phyloP scores from a whole-genome alignment of 208 protist species.

The Leishmania major region DNA sequence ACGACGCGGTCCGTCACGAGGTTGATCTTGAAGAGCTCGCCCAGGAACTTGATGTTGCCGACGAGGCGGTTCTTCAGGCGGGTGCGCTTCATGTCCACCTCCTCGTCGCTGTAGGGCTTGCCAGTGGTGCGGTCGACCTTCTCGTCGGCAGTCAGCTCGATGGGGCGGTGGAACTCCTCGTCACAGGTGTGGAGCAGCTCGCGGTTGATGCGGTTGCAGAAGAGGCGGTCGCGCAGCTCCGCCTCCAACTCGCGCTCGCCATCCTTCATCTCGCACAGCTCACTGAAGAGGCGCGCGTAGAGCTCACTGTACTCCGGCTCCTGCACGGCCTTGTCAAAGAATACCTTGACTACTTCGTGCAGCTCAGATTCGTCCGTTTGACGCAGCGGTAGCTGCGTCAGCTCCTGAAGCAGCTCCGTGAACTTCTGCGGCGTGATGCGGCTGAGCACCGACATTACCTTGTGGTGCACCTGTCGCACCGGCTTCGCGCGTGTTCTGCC shows the following conservation, averaged over 20 bases:
- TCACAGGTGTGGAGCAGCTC: slow-evolving; percentile 67
- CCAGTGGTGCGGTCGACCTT: slow-evolving; percentile 74
- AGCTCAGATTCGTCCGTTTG: slow-evolving; percentile 81
- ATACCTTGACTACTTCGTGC: slow-evolving; percentile 78
- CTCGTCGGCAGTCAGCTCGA: slow-evolving; percentile 73
- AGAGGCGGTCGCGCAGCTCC: slow-evolving; percentile 55
- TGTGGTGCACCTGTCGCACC: slow-evolving; percentile 78
- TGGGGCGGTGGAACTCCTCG: slow-evolving; percentile 66
- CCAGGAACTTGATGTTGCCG: slow-evolving; percentile 88
- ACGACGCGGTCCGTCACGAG: slow-evolving; percentile 70
- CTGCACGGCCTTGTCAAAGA: slow-evolving; percentile 88
- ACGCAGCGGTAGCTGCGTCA: slow-evolving; percentile 77
- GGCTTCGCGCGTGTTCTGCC: slow-evolving; percentile 52
- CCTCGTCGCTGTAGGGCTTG: slow-evolving; percentile 59
- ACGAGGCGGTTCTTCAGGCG: slow-evolving; percentile 78
- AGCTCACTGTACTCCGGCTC: slow-evolving; percentile 81
- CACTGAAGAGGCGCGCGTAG: slow-evolving; percentile 74
- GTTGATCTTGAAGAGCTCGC: slow-evolving; percentile 79
- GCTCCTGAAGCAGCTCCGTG: slow-evolving; percentile 64
- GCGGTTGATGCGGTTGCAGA: slow-evolving; percentile 67
- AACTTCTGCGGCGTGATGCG: slow-evolving; percentile 87
- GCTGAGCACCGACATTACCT: slow-evolving; percentile 88
- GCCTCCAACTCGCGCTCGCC: slow-evolving; percentile 51
- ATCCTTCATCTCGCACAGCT: slow-evolving; percentile 69
- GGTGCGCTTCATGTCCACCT: slow-evolving; percentile 67